Evolutionary conservation across 768 basidiomycete species (phyloP).

Genomic region (Lentinula sp.): DNA sequence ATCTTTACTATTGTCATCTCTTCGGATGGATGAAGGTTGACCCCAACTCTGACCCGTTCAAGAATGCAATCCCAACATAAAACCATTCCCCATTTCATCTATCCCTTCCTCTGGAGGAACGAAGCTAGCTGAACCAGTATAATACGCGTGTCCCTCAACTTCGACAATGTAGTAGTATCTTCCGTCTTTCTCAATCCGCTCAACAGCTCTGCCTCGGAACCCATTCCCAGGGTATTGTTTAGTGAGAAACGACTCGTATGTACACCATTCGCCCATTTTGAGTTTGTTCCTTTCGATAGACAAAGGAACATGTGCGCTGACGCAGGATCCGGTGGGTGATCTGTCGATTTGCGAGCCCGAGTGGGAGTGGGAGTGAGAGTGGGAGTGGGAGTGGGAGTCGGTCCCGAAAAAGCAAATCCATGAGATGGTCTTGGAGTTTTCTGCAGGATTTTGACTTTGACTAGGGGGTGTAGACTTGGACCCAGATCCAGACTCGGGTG

Average conservation of each 20-base stretch:
- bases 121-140: slow-evolving; percentile 19
- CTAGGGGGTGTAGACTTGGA: neutral
- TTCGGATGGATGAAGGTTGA: no score
- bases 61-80: neutral
- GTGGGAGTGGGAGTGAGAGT: no score
- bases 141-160: slow-evolving; percentile 25
- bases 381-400: no score
- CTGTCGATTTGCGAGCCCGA: slow-evolving; percentile 31
- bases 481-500: no score
- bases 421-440: slow-evolving; percentile 8
- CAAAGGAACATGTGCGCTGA: slow-evolving; percentile 30
- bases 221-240: slow-evolving; percentile 12
- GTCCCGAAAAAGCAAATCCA: slow-evolving; percentile 28
- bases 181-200: slow-evolving; percentile 5
- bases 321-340: slow-evolving; percentile 32
- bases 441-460: no score
- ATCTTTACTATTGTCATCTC: neutral
- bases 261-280: slow-evolving; percentile 15
- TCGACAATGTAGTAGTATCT: slow-evolving; percentile 17
- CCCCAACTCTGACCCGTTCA: neutral
- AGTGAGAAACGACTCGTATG: slow-evolving; percentile 29
- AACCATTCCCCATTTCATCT: slow-evolving; percentile 1
- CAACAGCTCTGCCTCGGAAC: slow-evolving; percentile 20
- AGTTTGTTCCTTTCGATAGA: slow-evolving; percentile 23
- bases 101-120: neutral